Base-by-base conservation (phyloP, 495 filamentous ascomycete species). In the Coniosporium apollinis region DNA sequence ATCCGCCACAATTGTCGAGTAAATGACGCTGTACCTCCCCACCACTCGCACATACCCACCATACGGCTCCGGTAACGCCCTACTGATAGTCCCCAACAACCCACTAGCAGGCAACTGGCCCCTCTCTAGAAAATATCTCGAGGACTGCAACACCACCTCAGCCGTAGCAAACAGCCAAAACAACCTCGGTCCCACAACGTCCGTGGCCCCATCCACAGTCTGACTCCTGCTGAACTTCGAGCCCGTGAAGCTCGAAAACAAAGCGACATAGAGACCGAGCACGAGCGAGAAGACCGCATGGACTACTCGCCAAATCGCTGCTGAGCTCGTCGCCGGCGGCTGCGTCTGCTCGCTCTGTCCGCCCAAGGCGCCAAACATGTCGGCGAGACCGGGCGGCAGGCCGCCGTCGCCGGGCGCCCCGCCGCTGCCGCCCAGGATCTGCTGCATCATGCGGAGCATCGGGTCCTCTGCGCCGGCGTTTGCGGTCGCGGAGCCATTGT, bases 81-180 rank as follows among this genome's bases (percentile, higher is more conserved):
- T 57, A 34, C 70, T 60, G 39, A 79, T 30, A 32, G 22, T 65
- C 30, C 70, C 73, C 52, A 78, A 43, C 39, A 74, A 61, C 9
- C 74, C 65, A 39, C 38, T 38, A 34, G 51, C 35, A 50, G 57
- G 42, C 54, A 60, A 42, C 46, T 58, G 45, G 34, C 61, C 60
- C 35, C 64, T 67, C 33, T 79, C 74, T 34, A 77, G 24, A 44
- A 84, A 67, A 37, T 73, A 74, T 41, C 81, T 60, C 16, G 69
- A 68, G 5, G 67, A 69, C 42, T 79, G 69, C 44, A 93, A 51
- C 20, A 86, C 42, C 36, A 85, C 53, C 61, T 94, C 82, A 8
- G 72, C 79, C 2, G 82, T 84, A 15, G 79, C 74, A 49, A 94
- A 94, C 36, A 78, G 68, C 46, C 77, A 71, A 57, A 89, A 94